Conservation (phyloP, 495 filamentous ascomycete species). For the Cladorrhinum samala region DNA sequence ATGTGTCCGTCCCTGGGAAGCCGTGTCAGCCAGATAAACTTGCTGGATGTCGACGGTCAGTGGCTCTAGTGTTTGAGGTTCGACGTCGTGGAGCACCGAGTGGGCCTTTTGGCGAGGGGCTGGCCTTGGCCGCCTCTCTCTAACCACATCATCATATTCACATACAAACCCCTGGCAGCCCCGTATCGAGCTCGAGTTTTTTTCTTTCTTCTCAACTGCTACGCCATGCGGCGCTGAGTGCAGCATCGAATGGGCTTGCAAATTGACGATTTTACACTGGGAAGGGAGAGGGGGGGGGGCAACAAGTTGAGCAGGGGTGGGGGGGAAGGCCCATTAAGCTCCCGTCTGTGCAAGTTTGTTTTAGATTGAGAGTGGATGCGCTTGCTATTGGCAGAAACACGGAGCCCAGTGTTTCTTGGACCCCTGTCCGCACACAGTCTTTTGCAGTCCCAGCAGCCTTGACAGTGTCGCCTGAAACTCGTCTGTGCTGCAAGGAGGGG, state of each 20-base stretch:
- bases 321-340: slow-evolving; percentile 9
- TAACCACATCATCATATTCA: neutral
- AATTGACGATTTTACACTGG: too few species aligned
- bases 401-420: slow-evolving; percentile 20
- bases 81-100: slow-evolving; percentile 24
- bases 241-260: too few species aligned
- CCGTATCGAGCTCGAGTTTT: neutral
- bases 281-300: too few species aligned
- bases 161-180: neutral
- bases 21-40: slow-evolving; percentile 12
- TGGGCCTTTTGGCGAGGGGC: slow-evolving; percentile 15
- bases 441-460: slow-evolving; percentile 17
- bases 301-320: neutral
- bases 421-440: slow-evolving; percentile 18
- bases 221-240: slow-evolving; percentile 7
- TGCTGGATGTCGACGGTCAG: slow-evolving; percentile 14
- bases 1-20: slow-evolving; percentile 12
- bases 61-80: slow-evolving; percentile 34
- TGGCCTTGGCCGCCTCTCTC: slow-evolving; percentile 18
- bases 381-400: slow-evolving; percentile 19
- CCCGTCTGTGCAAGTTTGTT: slow-evolving; percentile 22
- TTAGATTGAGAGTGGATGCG: slow-evolving; percentile 20
- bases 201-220: neutral
- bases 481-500: slow-evolving; percentile 26
- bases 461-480: slow-evolving; percentile 30